Base-by-base conservation (phyloP, 2,329 filamentous ascomycete species). In the Fragosphaeria purpurea region DNA sequence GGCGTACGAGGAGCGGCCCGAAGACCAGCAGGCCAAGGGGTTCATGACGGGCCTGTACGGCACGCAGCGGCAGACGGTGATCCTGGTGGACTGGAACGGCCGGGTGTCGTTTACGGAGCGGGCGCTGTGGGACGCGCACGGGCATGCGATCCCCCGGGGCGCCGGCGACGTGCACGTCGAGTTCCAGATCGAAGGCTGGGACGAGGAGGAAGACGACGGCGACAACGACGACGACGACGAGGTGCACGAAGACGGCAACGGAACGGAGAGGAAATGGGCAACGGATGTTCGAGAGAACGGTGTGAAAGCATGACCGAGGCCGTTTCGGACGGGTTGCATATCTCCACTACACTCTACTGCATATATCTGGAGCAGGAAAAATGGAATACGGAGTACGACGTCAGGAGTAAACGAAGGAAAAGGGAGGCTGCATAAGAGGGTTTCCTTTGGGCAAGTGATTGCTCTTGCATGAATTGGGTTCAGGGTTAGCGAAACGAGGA, bases 31-130 rank as follows among this genome's bases (percentile, higher is more conserved):
- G 30, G 52, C 55, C 22, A 57, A 58, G 42, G 70, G 70, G 1
- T 80, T 79, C 56, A 74, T 76, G 60, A 76, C 72, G 5, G 80
- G 80, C 2, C 67, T 80, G 55, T 84, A 84, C 57, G 80, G 80
- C 4, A 84, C 80, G 5, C 80, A 84, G 64, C 67, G 80, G 39
- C 80, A 84, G 66, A 83, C 80, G 0, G 66, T 83, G 11, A 63
- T 84, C 11, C 64, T 83, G 43, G 75, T 83, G 6, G 79, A 82
- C 57, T 80, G 76, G 75, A 70, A 82, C 4, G 80, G 80, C 3
- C 78, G 78, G 38, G 76, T 81, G 13, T 76, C 72, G 0, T 80
- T 77, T 58, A 70, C 70, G 34, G 80, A 84, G 65, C 68, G 80
- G 38, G 74, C 79, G 5, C 64, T 83, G 41, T 84, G 73, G 70